phyloP scores from a whole-genome alignment of 768 basidiomycete genomes.

The Rossbeevera mucosa region DNA sequence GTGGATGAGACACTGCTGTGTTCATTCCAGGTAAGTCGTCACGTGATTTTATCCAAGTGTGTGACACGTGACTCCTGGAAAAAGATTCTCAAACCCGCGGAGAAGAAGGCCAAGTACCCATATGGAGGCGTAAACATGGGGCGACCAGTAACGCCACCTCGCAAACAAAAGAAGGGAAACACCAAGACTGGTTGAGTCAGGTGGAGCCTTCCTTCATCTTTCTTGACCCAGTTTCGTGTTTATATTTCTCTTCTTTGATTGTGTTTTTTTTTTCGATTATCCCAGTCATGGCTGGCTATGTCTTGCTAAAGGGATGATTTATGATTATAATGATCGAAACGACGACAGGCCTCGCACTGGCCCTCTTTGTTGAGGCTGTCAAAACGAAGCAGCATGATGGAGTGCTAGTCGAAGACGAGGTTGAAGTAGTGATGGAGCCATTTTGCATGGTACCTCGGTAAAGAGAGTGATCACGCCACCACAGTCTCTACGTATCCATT shows the following conservation, averaged over 20 bases:
- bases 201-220: conserved; percentile 24
- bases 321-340: conserved; percentile 15
- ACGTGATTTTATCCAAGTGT: conserved; percentile 4
- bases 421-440: conserved; percentile 19
- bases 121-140: conserved; percentile 85
- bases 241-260: conserved; percentile 28
- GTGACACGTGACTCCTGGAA: not conserved
- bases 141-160: conserved; percentile 89
- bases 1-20: conserved; percentile 96
- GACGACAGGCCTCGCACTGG: conserved; percentile 15
- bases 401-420: conserved; percentile 10
- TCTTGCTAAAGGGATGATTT: conserved; percentile 26
- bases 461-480: conserved; percentile 18
- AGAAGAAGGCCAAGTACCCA: conserved; percentile 95
- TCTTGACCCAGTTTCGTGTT: conserved; percentile 26
- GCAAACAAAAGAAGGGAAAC: conserved; percentile 97
- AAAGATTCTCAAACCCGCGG: conserved; percentile 96
- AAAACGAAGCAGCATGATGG: conserved; percentile 13
- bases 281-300: conserved; percentile 21
- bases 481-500: conserved; percentile 33
- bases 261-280: conserved; percentile 24
- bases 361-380: conserved; percentile 9
- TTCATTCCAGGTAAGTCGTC: conserved; percentile 83
- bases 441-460: conserved; percentile 20
- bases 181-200: conserved; percentile 53